Conservation (phyloP, 345 rosid genomes). For the Citropsis articulata region DNA sequence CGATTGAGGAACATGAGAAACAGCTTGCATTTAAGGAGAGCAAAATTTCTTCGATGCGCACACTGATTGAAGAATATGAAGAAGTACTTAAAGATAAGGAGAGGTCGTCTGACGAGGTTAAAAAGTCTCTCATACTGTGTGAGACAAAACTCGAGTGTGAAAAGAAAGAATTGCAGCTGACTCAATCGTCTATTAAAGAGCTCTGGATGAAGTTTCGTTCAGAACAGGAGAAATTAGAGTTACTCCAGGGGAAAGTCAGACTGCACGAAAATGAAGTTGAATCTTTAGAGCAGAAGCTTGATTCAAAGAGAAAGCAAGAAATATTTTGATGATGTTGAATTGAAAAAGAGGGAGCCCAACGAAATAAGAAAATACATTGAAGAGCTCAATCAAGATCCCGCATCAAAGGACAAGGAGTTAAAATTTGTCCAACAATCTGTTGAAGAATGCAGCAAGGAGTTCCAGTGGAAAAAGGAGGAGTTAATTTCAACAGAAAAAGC, state of each 20-base stretch:
- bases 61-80: conserved; percentile 1
- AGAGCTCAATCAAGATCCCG: not conserved
- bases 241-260: not conserved
- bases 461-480: conserved; percentile 20
- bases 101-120: conserved; percentile 7
- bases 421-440: conserved; percentile 18
- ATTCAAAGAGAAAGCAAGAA: conserved; percentile 1
- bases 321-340: conserved; percentile 12
- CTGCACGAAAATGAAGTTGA: not conserved
- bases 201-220: conserved; percentile 18
- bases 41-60: conserved; percentile 6
- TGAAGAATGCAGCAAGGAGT: conserved; percentile 15
- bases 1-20: not conserved
- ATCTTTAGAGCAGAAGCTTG: conserved; percentile 23
- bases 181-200: conserved; percentile 13
- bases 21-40: conserved; percentile 1
- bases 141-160: not conserved
- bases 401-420: conserved; percentile 1
- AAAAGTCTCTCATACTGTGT: conserved; percentile 6
- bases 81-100: conserved; percentile 13
- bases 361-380: not conserved
- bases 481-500: conserved; percentile 16
- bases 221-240: conserved; percentile 18
- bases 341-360: conserved; percentile 12
- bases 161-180: not conserved